Base-by-base conservation (phyloP, 2,329 filamentous ascomycete genomes). In the Endothia cerciana region DNA sequence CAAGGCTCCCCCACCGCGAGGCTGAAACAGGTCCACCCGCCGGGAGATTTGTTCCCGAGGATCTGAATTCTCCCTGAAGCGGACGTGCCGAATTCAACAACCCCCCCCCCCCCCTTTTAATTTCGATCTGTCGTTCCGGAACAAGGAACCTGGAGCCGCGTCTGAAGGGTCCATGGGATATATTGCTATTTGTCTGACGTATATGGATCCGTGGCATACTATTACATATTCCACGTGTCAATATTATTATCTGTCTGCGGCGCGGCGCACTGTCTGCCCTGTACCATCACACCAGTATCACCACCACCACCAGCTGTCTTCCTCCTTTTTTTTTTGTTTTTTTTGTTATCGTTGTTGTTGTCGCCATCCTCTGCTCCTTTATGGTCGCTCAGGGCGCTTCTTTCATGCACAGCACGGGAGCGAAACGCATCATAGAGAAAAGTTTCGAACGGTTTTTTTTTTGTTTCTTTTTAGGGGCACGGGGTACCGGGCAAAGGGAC, bases 1-100 rank as follows among this genome's bases (percentile, higher is more conserved):
- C 58, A 65, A 55, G 58, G 49, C 63, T 61, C 61, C 17, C 40
- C 60, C 49, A 53, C 66, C 30, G 49, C 66, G 43, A 65, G 62
- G 28, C 22, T 66, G 45, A 68, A 64, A 56, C 65, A 63, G 57
- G 45, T n/a, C 55, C 28, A 60, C 38, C 8, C 19, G 2, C 25
- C 19, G 19, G 51, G 55, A 40, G 19, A 58, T 40, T 41, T 41
- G n/a, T 22, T 41, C 15, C 38, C 38, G 33, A 25, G 36, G 40
- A 33, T 56, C 30, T 30, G 43, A 43, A 63, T 45, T 4, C 15
- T 51, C 25, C 10, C 15, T 25, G n/a, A n/a, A 8, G 25, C 45
- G 45, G 45, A 49, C 10, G 25, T 49, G 5, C 45, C 22, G 45
- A 49, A 15, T 17, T 49, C 22, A 25, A 5, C 28, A 30, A 22